Evolutionary conservation across 106 monocot genomes (phyloP).

Genomic region (Dioscorea dumetorum): DNA sequence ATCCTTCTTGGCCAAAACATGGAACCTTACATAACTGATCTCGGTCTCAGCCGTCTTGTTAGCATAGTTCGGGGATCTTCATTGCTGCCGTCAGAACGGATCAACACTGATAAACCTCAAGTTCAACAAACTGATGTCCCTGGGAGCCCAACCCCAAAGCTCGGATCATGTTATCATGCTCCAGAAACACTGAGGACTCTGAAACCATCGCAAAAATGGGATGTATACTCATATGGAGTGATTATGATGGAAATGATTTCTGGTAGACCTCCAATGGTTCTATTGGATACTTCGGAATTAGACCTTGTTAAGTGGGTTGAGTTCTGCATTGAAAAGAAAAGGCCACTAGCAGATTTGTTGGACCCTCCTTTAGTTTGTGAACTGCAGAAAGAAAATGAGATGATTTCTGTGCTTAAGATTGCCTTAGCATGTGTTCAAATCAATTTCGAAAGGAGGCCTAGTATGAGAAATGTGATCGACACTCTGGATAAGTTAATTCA

Average conservation of each 20-base stretch:
- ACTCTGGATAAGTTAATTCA: conserved; percentile 24
- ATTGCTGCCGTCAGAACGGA: conserved; percentile 36
- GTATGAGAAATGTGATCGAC: conserved; percentile 53
- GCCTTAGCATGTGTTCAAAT: conserved; percentile 67
- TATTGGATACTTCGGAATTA: conserved; percentile 49
- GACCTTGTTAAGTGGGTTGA: conserved; percentile 62
- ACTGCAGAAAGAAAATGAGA: conserved; percentile 56
- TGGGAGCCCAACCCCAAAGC: conserved; percentile 33
- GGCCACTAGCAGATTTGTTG: conserved; percentile 35
- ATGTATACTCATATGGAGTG: conserved; percentile 78
- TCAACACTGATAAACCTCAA: conserved; percentile 29
- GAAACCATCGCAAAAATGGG: conserved; percentile 93
- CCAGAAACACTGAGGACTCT: conserved; percentile 65
- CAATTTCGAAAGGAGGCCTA: conserved; percentile 61
- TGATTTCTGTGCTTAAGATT: conserved; percentile 57
- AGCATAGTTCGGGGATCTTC: conserved; percentile 57
- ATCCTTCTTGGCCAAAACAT: conserved; percentile 63
- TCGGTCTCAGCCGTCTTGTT: conserved; percentile 68
- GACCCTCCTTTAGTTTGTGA: conserved; percentile 42
- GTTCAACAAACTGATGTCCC: conserved; percentile 29
- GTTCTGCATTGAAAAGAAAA: conserved; percentile 58
- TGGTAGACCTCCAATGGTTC: conserved; percentile 56
- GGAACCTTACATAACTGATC: conserved; percentile 74
- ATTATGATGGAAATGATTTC: conserved; percentile 79
- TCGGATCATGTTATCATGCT: conserved; percentile 65